phyloP scores from a whole-genome alignment of 805 yeast species.

The Tetrapisispora pingtungensis region DNA sequence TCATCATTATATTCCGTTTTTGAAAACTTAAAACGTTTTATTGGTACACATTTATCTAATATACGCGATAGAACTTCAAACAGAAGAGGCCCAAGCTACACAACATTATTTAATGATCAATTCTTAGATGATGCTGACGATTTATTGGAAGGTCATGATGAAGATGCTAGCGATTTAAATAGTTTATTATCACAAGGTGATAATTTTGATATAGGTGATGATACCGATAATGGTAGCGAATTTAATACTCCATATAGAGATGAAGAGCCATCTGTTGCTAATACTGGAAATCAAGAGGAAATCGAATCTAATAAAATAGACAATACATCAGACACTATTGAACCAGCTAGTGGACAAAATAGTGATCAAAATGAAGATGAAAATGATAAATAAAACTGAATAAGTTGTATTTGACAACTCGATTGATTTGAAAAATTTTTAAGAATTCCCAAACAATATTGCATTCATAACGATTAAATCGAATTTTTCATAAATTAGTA shows the following conservation, averaged over 20 bases:
- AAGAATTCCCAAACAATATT: too few relatives aligned
- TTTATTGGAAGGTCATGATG: slow-evolving; percentile 32
- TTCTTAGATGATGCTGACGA: slow-evolving; percentile 31
- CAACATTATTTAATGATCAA: slow-evolving; percentile 26
- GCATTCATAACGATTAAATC: too few relatives aligned
- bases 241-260: neutral
- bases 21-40: slow-evolving; percentile 12
- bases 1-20: slow-evolving; percentile 30
- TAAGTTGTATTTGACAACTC: too few relatives aligned
- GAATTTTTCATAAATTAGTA: too few relatives aligned
- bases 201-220: slow-evolving; percentile 30
- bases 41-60: slow-evolving; percentile 7
- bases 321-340: neutral
- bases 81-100: slow-evolving; percentile 27
- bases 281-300: neutral
- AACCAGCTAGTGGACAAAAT: neutral
- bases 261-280: neutral
- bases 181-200: slow-evolving; percentile 31
- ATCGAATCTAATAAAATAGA: neutral
- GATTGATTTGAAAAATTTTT: too few relatives aligned
- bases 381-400: too few relatives aligned
- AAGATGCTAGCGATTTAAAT: slow-evolving; percentile 41
- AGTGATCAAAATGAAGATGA: neutral
- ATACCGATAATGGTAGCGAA: slow-evolving; percentile 6
- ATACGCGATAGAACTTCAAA: slow-evolving; percentile 20